phyloP scores from a whole-genome alignment of 169 alveolate genomes.

The Eimeria acervulina region DNA sequence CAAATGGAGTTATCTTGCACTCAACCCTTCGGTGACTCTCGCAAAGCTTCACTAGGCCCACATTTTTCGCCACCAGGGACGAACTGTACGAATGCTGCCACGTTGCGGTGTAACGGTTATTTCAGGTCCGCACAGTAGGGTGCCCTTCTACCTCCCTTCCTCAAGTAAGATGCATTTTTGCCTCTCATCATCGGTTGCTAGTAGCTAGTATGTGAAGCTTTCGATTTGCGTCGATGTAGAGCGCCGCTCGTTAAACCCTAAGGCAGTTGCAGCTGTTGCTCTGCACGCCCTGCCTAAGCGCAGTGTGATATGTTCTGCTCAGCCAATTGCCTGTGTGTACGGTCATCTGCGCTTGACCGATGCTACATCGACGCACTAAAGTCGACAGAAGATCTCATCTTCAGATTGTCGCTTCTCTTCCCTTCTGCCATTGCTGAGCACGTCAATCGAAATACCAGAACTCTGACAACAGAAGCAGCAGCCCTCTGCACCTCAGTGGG shows the following conservation, averaged over 20 bases:
- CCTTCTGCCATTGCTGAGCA: conserved; percentile 67
- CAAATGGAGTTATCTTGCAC: not conserved
- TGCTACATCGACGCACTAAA: conserved; percentile 78
- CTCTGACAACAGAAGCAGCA: conserved; percentile 66
- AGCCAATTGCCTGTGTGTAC: conserved; percentile 66
- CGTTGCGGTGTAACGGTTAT: not conserved
- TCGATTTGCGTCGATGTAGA: not conserved
- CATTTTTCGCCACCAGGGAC: not conserved
- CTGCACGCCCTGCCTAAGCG: not conserved
- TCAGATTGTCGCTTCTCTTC: conserved; percentile 71
- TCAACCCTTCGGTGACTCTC: not conserved
- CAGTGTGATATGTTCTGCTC: not conserved
- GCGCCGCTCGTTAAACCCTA: not conserved
- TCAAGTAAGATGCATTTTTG: conserved; percentile 3
- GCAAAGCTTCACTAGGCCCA: not conserved
- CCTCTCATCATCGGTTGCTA: not conserved
- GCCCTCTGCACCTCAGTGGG: conserved; percentile 82
- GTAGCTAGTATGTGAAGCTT: not conserved
- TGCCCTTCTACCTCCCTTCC: conserved; percentile 64
- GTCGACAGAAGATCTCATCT: conserved; percentile 74
- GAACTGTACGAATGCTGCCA: not conserved
- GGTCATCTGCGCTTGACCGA: conserved; percentile 53
- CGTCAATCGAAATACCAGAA: not conserved
- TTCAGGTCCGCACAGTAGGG: conserved; percentile 69
- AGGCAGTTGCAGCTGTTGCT: not conserved